Percentiles rank a stretch among this genome's conserved stretches.
Conservation (phyloP, 2,329 filamentous ascomycete genomes). For the Apiospora arundinis region DNA sequence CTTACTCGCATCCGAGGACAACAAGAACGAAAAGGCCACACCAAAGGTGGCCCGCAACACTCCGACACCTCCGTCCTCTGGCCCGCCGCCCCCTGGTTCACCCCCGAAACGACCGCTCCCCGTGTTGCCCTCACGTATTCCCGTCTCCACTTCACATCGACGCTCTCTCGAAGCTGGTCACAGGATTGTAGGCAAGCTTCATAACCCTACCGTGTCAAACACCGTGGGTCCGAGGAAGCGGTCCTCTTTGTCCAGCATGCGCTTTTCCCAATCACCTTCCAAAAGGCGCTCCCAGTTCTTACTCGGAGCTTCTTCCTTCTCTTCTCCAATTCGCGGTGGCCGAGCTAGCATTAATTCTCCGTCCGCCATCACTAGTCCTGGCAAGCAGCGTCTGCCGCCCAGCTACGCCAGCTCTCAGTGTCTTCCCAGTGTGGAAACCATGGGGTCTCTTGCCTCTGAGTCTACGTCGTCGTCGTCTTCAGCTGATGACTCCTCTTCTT, state of each 20-base stretch:
- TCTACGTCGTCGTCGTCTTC: background rate
- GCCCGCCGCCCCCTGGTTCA: background rate
- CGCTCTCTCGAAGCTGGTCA: background rate
- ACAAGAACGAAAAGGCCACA: background rate
- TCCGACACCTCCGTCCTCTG: slow-evolving; percentile 2
- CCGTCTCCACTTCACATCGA: background rate
- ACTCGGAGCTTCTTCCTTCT: background rate
- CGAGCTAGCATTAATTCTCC: background rate
- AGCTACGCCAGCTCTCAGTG: slow-evolving; percentile 22
- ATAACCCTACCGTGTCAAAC: background rate
- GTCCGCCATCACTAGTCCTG: background rate
- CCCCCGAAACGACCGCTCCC: slow-evolving; percentile 12
- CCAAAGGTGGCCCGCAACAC: background rate
- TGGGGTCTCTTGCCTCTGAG: background rate
- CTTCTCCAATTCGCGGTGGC: background rate
- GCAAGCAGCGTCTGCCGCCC: background rate
- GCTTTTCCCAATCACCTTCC: background rate
- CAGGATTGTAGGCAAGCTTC: background rate
- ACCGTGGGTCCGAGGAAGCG: slow-evolving; percentile 5
- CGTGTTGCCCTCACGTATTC: background rate
- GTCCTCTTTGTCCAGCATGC: background rate
- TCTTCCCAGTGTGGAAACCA: slow-evolving; percentile 4
- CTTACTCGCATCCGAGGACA: background rate
- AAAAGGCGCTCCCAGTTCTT: background rate
- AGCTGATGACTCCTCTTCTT: background rate